A percentile compares a stretch with the other conserved stretches of the same genome.
These are phyloP conservation scores for Fusarium phyllophilum DNA, from an alignment of 2,329 filamentous ascomycete genomes.

Conservation along the genomic window DNA sequence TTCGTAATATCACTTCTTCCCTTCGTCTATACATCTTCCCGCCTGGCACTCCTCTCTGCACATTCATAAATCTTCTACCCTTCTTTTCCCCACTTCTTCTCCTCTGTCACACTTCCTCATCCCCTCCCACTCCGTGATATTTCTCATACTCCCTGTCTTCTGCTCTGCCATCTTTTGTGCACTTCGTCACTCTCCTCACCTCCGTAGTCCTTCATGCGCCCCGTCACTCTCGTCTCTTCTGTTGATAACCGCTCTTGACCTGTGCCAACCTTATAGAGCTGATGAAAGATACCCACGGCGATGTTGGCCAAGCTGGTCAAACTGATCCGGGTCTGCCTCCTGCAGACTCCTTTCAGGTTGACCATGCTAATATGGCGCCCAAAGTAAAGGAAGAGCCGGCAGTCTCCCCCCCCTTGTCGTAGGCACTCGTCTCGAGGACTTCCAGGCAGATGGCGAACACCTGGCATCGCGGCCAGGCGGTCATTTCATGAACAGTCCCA, in stretches of 20 bases:
- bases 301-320: not conserved
- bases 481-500: not conserved
- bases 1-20: not conserved
- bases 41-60: not conserved
- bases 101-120: not conserved
- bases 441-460: not conserved
- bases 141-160: too few relatives aligned
- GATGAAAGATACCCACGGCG: too few relatives aligned
- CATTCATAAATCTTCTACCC: not conserved
- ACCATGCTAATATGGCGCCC: not conserved
- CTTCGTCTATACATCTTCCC: not conserved
- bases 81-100: not conserved
- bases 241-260: not conserved
- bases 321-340: not conserved
- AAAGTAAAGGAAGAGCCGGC: rapidly evolving
- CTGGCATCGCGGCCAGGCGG: not conserved
- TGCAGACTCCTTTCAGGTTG: not conserved
- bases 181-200: too few relatives aligned
- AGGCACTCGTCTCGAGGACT: not conserved
- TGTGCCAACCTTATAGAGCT: too few relatives aligned
- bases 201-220: too few relatives aligned
- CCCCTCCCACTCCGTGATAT: too few relatives aligned
- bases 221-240: not conserved
- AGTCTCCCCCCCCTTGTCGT: not conserved
- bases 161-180: too few relatives aligned